A percentile compares a stretch with the other conserved stretches of the same genome.
phyloP scores from a whole-genome alignment of 202 grass and related monocot genomes.

The Hordeum pubiflorum region DNA sequence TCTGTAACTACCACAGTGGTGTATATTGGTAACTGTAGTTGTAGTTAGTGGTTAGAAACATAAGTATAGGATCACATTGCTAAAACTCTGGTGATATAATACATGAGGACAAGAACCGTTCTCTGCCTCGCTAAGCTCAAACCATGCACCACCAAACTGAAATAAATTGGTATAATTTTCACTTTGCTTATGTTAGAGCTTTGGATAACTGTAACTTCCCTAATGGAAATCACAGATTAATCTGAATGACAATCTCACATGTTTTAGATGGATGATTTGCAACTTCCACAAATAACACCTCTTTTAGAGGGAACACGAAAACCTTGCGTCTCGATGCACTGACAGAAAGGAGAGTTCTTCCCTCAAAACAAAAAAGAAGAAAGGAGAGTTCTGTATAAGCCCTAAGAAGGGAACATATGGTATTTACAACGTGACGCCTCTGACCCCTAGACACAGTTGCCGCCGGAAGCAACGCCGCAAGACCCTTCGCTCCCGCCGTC shows the following conservation, averaged over 20 bases:
- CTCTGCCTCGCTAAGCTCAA: neutral
- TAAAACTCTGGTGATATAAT: neutral
- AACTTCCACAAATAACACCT: neutral
- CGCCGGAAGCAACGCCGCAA: too few species aligned
- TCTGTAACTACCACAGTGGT: neutral
- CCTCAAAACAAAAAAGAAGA: too few species aligned
- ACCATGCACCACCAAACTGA: neutral
- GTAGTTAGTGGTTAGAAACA: neutral
- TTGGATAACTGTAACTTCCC: neutral
- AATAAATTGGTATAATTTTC: neutral
- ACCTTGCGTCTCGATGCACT: too few species aligned
- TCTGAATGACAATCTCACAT: neutral
- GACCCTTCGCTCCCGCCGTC: too few species aligned
- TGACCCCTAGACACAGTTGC: too few species aligned
- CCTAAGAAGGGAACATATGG: too few species aligned
- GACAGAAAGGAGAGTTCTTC: too few species aligned
- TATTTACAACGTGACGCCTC: too few species aligned
- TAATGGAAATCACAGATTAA: neutral
- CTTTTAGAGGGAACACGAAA: too few species aligned
- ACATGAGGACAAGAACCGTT: neutral
- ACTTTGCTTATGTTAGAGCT: neutral
- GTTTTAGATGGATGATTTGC: conserved; percentile 1
- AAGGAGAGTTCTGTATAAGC: too few species aligned
- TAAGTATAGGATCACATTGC: neutral
- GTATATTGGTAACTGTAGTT: neutral